Conservation (phyloP, 352 stramenopile species). For the Halophytophthora polymorphica region DNA sequence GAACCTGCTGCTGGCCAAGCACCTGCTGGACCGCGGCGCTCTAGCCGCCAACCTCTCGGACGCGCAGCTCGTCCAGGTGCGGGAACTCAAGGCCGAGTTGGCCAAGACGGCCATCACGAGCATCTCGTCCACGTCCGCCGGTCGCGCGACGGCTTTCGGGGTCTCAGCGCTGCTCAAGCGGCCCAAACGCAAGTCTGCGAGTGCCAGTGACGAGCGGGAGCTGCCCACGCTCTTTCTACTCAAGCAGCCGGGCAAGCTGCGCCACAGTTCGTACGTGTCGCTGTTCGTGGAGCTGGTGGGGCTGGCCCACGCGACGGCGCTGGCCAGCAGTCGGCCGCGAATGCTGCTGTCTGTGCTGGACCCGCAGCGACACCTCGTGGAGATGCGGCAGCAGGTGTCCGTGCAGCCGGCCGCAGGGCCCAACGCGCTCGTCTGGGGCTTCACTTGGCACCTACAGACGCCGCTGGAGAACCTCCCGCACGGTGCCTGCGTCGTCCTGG, state of each 20-base stretch:
- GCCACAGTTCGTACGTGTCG: conserved; percentile 80
- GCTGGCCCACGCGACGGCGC: conserved; percentile 45
- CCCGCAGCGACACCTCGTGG: conserved; percentile 57
- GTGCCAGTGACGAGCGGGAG: conserved; percentile 20
- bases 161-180: conserved; percentile 21
- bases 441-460: conserved; percentile 93
- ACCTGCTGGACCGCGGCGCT: conserved; percentile 50
- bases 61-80: conserved; percentile 39
- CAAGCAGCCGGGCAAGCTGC: conserved; percentile 68
- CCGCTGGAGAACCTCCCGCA: conserved; percentile 89
- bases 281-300: conserved; percentile 76
- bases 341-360: conserved; percentile 74
- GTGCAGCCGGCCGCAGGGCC: conserved; percentile 56
- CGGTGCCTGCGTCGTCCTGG: conserved; percentile 65
- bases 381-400: conserved; percentile 77
- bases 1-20: conserved; percentile 50
- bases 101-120: conserved; percentile 61
- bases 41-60: conserved; percentile 41
- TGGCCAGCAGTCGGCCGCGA: conserved; percentile 45
- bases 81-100: conserved; percentile 49
- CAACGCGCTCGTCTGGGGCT: conserved; percentile 71
- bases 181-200: conserved; percentile 19
- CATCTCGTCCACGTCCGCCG: conserved; percentile 34
- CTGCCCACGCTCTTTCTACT: conserved; percentile 62
- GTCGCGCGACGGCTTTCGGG: conserved; percentile 4